Conservation (phyloP, 2,329 filamentous ascomycete species). For the Geoglossum cookeanum region DNA sequence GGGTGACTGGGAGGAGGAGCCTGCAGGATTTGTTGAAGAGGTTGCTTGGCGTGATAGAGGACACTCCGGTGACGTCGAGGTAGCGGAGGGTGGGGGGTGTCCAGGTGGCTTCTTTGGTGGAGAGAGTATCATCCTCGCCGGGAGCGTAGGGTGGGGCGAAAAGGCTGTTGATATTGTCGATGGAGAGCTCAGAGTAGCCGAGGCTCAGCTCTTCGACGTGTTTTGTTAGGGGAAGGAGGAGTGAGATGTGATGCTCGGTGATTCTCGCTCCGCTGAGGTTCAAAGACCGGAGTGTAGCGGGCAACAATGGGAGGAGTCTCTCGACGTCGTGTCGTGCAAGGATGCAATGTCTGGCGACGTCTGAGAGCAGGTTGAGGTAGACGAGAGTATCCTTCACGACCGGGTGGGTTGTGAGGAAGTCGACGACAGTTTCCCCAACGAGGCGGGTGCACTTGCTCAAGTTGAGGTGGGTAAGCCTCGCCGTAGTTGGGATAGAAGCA, state of each 20-base stretch:
- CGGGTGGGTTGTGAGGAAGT: conserved; percentile 53
- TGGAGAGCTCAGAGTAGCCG: conserved; percentile 43
- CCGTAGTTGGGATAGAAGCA: conserved; percentile 47
- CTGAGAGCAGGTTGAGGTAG: conserved; percentile 54
- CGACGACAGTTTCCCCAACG: conserved; percentile 44
- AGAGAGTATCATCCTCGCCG: conserved; percentile 14
- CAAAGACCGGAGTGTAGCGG: conserved; percentile 48
- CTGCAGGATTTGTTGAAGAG: conserved; percentile 36
- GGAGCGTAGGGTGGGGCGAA: conserved; percentile 24
- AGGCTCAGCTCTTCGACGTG: conserved; percentile 60
- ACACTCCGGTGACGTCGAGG: conserved; percentile 56
- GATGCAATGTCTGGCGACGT: conserved; percentile 52
- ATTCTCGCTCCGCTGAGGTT: conserved; percentile 61
- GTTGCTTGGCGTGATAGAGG: conserved; percentile 32
- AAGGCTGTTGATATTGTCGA: conserved; percentile 45
- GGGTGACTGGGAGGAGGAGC: conserved; percentile 39
- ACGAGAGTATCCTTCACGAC: conserved; percentile 44
- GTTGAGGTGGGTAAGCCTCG: conserved; percentile 57
- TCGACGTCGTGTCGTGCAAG: conserved; percentile 47
- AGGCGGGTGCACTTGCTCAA: conserved; percentile 57
- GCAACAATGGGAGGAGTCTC: conserved; percentile 44
- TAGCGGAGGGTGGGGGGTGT: conserved; percentile 47
- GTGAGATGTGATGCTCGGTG: conserved; percentile 40
- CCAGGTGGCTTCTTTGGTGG: conserved; percentile 18
- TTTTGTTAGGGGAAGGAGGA: conserved; percentile 46